Percentiles rank a stretch among this genome's conserved stretches.
Evolutionary conservation across 108 stramenopile species (phyloP).

Genomic region (Nannochloropsis salina): DNA sequence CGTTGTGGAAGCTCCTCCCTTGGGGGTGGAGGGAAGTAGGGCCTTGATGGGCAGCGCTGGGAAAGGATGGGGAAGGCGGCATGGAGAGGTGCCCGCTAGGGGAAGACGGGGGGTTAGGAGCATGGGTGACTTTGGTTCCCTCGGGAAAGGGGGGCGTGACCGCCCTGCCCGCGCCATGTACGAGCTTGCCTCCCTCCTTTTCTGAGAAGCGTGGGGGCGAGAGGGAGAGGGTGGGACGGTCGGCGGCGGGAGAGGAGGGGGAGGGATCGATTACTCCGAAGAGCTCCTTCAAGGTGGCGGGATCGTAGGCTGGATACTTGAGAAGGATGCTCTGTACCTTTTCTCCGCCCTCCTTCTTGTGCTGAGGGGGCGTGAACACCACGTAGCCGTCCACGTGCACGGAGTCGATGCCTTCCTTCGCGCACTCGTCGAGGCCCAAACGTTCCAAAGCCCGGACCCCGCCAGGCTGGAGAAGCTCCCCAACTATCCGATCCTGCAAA

Average conservation of each 20-base stretch:
- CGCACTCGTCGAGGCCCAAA: constrained; percentile 45
- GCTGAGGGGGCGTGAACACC: constrained; percentile 24
- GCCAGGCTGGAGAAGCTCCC: constrained; percentile 56
- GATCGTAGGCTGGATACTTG: constrained; percentile 46
- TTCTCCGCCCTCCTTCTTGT: neutral
- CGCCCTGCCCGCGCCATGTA: neutral
- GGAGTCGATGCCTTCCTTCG: constrained; percentile 41
- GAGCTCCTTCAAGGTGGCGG: constrained; percentile 27
- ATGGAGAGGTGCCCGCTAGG: neutral
- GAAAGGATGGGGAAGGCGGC: no score
- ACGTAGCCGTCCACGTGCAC: constrained; percentile 53
- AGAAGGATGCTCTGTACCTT: constrained; percentile 26
- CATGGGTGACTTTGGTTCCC: no score
- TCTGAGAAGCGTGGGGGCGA: neutral
- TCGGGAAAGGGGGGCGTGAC: neutral
- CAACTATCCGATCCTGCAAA: constrained; percentile 52
- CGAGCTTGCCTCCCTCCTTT: neutral
- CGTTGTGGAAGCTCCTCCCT: constrained; percentile 53
- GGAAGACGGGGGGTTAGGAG: neutral
- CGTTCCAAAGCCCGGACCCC: constrained; percentile 52
- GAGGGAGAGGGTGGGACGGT: neutral
- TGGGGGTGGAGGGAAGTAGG: constrained; percentile 16
- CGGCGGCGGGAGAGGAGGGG: neutral
- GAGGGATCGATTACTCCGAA: constrained; percentile 33
- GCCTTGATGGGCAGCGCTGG: no score